Evolutionary conservation across 2,329 filamentous ascomycete genomes (phyloP), one percentile per base, ranked within the genome.

Genomic region (Fusarium clavum): DNA sequence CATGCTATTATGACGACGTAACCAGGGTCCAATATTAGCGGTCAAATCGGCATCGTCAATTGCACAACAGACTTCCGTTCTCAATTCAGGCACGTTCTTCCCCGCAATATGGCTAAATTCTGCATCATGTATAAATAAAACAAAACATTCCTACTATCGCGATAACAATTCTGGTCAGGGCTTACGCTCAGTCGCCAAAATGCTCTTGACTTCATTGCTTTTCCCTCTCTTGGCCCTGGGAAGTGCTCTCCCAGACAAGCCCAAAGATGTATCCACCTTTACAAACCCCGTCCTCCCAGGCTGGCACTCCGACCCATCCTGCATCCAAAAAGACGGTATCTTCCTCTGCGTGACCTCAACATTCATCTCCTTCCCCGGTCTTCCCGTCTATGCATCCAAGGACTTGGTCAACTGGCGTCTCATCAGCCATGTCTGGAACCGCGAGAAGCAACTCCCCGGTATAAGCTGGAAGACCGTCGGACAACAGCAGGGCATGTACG

Each of bases 311-410:
- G 84, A 86, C 69, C 85, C 84, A 0, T 82, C 79, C 8, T 84
- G 83, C 48, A 78, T 81, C n/a, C 79, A 80, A 51, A 75, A 84
- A 22, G 73, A 83, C 34, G 79, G 81, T n/a, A 84, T 81, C 8
- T 86, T 85, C 71, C 86, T 84, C 74, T 86, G 84, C 66, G 83
- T 81, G 4, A 84, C 83, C 0, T 87, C 85, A 1, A 86, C 83
- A 2, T 88, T 87, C 69, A 82, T 84, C 56, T 78, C 81, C 1
- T 87, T 87, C 67, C 85, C 86, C 0, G 85, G 85, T 1, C 76
- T 87, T 8, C 85, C 85, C 0, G 81, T 88, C 22, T 83, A 87
- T 70, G 83, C 84, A 3, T 86, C 82, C n/a, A 81, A 80, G 56
- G 85, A 88, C 70, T 73, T 88, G 20, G 68, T 79, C 18, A 82